Percentiles rank a stretch among this genome's conserved stretches.
phyloP scores from a whole-genome alignment of 176 grass and related monocot genomes.

The Cenchrus fungigraminus region DNA sequence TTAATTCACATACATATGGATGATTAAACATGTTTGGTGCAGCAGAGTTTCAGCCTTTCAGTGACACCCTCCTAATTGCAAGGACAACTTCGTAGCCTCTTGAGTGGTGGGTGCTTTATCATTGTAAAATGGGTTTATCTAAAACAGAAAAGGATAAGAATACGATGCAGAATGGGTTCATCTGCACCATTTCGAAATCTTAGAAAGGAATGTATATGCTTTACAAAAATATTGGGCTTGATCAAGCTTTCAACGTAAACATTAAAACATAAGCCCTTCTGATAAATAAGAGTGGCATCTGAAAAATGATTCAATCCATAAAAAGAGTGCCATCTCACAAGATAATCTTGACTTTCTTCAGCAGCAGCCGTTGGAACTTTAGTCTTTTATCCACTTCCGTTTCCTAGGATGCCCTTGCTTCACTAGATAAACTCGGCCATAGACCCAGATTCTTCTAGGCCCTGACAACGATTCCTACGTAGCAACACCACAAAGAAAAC shows the following conservation, averaged over 20 bases:
- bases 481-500: neutral
- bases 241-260: conserved; percentile 4
- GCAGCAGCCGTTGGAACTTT: neutral
- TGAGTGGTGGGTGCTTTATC: neutral
- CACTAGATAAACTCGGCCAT: conserved; percentile 86
- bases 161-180: neutral
- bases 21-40: neutral
- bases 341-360: conserved; percentile 21
- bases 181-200: neutral
- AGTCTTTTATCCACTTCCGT: conserved; percentile 48
- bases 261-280: neutral
- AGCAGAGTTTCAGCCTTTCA: neutral
- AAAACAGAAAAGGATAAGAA: neutral
- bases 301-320: neutral
- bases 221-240: conserved; percentile 32
- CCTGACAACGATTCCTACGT: conserved; percentile 67
- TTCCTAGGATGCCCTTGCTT: conserved; percentile 51
- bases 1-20: neutral
- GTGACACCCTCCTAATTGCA: neutral
- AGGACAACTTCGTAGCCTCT: neutral
- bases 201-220: conserved; percentile 7
- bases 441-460: conserved; percentile 76
- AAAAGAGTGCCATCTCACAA: neutral
- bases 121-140: neutral
- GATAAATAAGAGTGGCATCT: conserved; percentile 3